Conservation (phyloP, 1,139 yeast genomes). For the Hemisphaericaspora xylanilytica region DNA sequence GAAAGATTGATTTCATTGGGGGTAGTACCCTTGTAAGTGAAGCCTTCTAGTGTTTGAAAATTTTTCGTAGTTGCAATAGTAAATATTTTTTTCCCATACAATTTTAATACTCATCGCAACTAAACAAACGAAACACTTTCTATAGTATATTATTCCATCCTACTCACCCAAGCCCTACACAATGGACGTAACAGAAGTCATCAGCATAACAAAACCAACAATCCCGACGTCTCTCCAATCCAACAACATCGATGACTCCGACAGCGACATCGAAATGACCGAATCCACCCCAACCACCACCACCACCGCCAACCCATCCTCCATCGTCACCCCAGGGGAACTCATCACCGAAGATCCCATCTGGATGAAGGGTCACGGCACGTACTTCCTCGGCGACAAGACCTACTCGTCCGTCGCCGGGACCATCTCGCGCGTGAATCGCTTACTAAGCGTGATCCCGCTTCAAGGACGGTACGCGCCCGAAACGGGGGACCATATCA, state of each 20-base stretch:
- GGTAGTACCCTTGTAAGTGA: too few relatives aligned
- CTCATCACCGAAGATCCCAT: conserved; percentile 90
- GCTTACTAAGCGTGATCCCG: conserved; percentile 81
- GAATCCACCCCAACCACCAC: conserved; percentile 23
- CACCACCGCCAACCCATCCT: conserved; percentile 9
- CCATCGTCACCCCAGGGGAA: conserved; percentile 93
- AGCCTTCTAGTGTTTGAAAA: neutral
- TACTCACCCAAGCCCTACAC: too few relatives aligned
- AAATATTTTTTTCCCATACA: neutral
- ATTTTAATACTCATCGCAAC: conserved; percentile 1
- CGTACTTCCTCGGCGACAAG: conserved; percentile 67
- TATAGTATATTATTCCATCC: too few relatives aligned
- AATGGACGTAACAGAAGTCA: conserved; percentile 32
- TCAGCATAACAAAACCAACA: conserved; percentile 37
- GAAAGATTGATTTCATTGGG: conserved; percentile 2
- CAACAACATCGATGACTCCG: conserved; percentile 10
- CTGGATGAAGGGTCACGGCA: conserved; percentile 99
- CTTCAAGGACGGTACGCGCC: conserved; percentile 85
- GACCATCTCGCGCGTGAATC: conserved; percentile 78
- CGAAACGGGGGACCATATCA: conserved; percentile 94
- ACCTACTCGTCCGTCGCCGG: conserved; percentile 96
- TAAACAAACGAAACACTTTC: too few relatives aligned
- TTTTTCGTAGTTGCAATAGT: neutral
- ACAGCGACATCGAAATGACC: conserved; percentile 34
- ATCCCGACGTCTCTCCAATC: conserved; percentile 10